Percentiles rank a stretch among this genome's conserved stretches.
Evolutionary conservation across 2,329 filamentous ascomycete species (phyloP).

Genomic region (Penicillium sp.): DNA sequence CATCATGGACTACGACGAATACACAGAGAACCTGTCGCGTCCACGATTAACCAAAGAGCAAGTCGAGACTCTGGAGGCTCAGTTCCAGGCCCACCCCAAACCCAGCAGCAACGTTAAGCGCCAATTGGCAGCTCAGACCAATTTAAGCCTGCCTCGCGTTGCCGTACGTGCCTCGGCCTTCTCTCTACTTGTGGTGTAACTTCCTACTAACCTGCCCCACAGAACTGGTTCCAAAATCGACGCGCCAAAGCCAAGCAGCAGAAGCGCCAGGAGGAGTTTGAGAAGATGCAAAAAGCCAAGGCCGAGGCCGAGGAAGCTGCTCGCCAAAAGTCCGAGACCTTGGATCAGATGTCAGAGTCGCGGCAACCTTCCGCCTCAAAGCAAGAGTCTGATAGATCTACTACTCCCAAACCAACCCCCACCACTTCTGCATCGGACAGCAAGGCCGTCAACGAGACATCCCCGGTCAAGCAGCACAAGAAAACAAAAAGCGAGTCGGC

Average conservation of each 20-base stretch:
- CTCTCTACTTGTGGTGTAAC: not conserved
- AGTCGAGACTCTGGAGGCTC: conserved; percentile 47
- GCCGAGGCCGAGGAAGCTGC: conserved; percentile 35
- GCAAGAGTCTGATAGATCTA: conserved; percentile 23
- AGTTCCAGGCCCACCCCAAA: conserved; percentile 50
- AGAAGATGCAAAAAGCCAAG: conserved; percentile 42
- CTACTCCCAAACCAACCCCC: conserved; percentile 29
- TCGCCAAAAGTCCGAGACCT: conserved; percentile 28
- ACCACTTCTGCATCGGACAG: conserved; percentile 18
- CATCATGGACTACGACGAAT: conserved; percentile 46
- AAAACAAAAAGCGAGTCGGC: conserved; percentile 38
- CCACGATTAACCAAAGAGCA: conserved; percentile 51
- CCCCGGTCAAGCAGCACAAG: conserved; percentile 31
- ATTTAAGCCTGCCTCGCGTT: conserved; percentile 47
- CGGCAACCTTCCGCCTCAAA: conserved; percentile 19
- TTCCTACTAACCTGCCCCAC: conserved; percentile 8
- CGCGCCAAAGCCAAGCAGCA: conserved; percentile 51
- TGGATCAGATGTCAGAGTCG: conserved; percentile 23
- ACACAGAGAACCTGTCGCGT: conserved; percentile 46
- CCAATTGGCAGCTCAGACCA: conserved; percentile 47
- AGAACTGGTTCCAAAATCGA: conserved; percentile 54
- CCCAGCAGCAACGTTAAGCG: conserved; percentile 49
- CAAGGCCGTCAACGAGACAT: conserved; percentile 18
- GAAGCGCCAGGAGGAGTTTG: conserved; percentile 48
- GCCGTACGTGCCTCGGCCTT: conserved; percentile 39